phyloP scores from a whole-genome alignment of 2,329 filamentous ascomycete genomes.

The Talaromyces sp. region DNA sequence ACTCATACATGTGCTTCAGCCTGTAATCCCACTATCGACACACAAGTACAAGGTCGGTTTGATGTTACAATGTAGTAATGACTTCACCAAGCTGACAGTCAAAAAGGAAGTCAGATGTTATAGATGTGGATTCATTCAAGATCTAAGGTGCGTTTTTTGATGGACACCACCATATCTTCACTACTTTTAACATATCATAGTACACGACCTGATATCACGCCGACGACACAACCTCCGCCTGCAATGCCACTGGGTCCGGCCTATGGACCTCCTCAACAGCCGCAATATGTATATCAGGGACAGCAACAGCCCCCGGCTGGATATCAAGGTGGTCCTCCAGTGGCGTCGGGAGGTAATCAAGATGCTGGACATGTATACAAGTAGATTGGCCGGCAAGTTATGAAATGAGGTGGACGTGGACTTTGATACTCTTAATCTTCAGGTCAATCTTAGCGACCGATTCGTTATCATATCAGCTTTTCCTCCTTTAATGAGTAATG shows the following conservation, averaged over 20 bases:
- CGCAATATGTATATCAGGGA: constrained; percentile 1
- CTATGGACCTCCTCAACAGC: constrained; percentile 5
- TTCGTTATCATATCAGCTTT: no score
- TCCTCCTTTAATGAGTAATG: not conserved
- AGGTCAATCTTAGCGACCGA: not conserved
- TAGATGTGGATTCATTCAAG: constrained; percentile 38
- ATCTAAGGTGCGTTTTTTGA: constrained; percentile 30
- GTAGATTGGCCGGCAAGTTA: not conserved
- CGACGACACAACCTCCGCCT: constrained; percentile 33
- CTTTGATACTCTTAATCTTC: not conserved
- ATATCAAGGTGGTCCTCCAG: not conserved
- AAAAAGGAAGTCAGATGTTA: constrained; percentile 38
- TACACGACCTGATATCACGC: constrained; percentile 38
- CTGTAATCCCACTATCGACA: constrained; percentile 36
- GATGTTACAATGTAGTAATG: not conserved
- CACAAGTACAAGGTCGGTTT: constrained; percentile 38
- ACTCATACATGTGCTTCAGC: constrained; percentile 25
- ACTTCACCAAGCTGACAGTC: constrained; percentile 16
- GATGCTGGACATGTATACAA: constrained; percentile 14
- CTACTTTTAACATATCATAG: constrained; percentile 20
- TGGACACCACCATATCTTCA: not conserved
- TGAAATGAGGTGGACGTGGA: not conserved
- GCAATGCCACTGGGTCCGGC: constrained; percentile 27
- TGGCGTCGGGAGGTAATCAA: constrained; percentile 10
- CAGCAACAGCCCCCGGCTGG: constrained; percentile 1